phyloP scores from a whole-genome alignment of 257 asterid species.

The Rehmannia glutinosa region DNA sequence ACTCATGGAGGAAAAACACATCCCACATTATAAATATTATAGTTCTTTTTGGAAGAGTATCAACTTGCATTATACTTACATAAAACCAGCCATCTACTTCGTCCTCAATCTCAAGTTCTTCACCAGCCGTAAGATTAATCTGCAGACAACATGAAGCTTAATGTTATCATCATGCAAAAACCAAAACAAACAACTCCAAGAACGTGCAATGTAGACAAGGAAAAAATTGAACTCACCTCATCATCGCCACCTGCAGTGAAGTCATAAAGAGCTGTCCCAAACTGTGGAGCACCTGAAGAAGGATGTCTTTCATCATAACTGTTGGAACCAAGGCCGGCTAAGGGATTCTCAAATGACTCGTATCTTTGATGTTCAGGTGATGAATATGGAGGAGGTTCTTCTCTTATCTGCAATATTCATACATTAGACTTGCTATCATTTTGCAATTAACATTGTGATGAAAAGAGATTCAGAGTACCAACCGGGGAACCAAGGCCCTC shows the following conservation, averaged over 20 bases:
- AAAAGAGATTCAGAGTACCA: conserved; percentile 22
- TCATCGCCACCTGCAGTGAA: conserved; percentile 99
- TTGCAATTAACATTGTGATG: conserved; percentile 3
- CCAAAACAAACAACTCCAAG: conserved; percentile 11
- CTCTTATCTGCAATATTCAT: conserved; percentile 58
- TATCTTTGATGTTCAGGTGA: conserved; percentile 71
- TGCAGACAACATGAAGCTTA: conserved; percentile 37
- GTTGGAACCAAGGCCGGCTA: conserved; percentile 67
- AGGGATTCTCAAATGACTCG: conserved; percentile 90
- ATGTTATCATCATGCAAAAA: conserved; percentile 11
- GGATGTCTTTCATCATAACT: conserved; percentile 66
- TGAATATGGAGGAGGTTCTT: conserved; percentile 96
- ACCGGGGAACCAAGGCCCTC: conserved; percentile 78
- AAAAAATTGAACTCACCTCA: conserved; percentile 46
- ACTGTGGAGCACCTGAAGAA: conserved; percentile 68
- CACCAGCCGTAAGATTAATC: conserved; percentile 85
- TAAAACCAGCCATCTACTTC: too few relatives aligned
- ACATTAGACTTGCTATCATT: conserved; percentile 15
- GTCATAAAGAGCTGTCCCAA: conserved; percentile 87
- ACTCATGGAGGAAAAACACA: too few relatives aligned
- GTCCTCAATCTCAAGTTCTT: too few relatives aligned
- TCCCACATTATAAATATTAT: too few relatives aligned
- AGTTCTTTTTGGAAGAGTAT: too few relatives aligned
- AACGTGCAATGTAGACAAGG: neutral
- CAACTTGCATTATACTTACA: too few relatives aligned